phyloP scores from a whole-genome alignment of 2,329 filamentous ascomycete species.

The Pseudogymnoascus pannorum region DNA sequence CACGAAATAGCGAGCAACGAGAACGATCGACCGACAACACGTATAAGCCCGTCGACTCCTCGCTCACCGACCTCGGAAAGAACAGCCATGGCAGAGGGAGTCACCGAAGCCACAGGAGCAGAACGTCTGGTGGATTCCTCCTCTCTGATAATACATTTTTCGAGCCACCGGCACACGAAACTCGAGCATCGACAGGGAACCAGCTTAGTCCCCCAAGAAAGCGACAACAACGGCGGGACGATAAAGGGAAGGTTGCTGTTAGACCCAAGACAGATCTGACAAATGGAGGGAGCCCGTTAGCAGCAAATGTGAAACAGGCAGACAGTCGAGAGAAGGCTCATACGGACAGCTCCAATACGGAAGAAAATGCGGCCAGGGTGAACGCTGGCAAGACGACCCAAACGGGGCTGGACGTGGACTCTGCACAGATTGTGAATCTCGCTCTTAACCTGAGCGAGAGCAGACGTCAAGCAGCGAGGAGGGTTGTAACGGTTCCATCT shows the following conservation, averaged over 20 bases:
- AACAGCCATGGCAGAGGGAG: constrained; percentile 20
- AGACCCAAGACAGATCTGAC: constrained; percentile 19
- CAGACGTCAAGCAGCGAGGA: constrained; percentile 55
- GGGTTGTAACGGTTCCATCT: constrained; percentile 43
- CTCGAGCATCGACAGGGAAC: not conserved
- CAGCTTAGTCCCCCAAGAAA: constrained; percentile 14
- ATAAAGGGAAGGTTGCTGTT: constrained; percentile 22
- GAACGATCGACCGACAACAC: not conserved
- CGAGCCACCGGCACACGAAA: constrained; percentile 15
- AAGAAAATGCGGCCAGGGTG: constrained; percentile 5
- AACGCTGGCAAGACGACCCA: constrained; percentile 12
- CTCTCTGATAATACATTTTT: constrained; percentile 22
- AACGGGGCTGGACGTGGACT: constrained; percentile 58
- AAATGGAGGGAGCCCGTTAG: constrained; percentile 23
- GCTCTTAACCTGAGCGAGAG: constrained; percentile 83
- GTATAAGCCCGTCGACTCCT: not conserved
- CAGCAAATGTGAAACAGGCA: constrained; percentile 19
- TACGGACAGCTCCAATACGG: constrained; percentile 3
- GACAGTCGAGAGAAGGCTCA: constrained; percentile 5
- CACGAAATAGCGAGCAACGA: not conserved
- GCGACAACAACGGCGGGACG: constrained; percentile 18
- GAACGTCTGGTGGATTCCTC: constrained; percentile 26
- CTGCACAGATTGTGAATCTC: constrained; percentile 86
- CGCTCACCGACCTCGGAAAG: not conserved
- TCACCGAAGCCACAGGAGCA: constrained; percentile 24